Base-by-base conservation (phyloP, 257 asterid species). In the Craterostigma plantagineum region DNA sequence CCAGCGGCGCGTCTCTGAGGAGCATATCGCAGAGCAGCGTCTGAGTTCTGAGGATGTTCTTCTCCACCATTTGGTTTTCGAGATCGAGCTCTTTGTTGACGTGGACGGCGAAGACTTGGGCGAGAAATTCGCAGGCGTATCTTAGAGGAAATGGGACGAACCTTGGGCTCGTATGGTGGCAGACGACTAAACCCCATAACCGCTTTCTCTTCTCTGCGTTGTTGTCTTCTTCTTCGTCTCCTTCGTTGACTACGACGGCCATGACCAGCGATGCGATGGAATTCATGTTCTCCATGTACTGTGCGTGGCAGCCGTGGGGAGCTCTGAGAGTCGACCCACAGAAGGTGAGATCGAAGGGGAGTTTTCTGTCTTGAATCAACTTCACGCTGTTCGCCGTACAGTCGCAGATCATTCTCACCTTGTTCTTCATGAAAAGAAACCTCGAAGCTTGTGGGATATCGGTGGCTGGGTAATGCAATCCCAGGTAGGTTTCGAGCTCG, bases 391-490 rank as follows among this genome's bases (percentile, higher is more conserved):
- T 72, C n/a, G 95, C 98, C 52, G 63, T 66, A 38, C 93, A 87
- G 38, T 87, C 98, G 9, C 93, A 87, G 36, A 87, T 87, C 93
- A 87, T 87, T 34, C 98, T 72, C 8, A 87, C 92, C 69, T 82
- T 87, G 58, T 87, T 82, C 75, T 82, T 87, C 92, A 87, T 79
- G 70, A 87, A 87, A 42, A 87, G 45, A 54, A 87, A 87, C 13
- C 98, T 76, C 40, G 98, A 85, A 16, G 98, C 98, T 65, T 87
- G 98, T 1, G 98, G 98, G 47, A 87, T 76, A 66, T 87, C 98
- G 0, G 95, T 87, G 3, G 98, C 92, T 2, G 98, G 98, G 62
- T 81, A 87, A 58, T 87, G 98, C 59, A 87, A 58, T 44, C 98
- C 95, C 40, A 66, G 50, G 38, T 87, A 87, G 42, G 98, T 93